Base-by-base conservation (phyloP, 495 filamentous ascomycete genomes). In the Venustampulla echinocandica region DNA sequence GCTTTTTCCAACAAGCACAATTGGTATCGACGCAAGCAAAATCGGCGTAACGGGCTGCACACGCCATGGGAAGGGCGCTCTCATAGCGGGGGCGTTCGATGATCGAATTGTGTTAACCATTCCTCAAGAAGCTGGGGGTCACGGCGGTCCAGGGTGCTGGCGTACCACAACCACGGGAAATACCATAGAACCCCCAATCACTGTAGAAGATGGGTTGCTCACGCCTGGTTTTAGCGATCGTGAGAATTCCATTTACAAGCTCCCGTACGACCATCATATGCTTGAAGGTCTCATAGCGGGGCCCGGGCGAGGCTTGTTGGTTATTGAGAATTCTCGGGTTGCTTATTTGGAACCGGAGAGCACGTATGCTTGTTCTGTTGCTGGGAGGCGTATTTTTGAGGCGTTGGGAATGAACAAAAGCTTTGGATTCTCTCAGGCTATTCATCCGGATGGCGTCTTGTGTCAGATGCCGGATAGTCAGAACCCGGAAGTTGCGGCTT, bases 11-110 rank as follows among this genome's bases (percentile, higher is more conserved):
- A 54, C 51, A 23, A 9, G 15, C 7, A n/a, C 18, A 6, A 54
- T 63, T 6, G 62, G 60, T 10, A 70, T 74, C 50, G 58, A 74
- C 48, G 42, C 62, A 15, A 51, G 53, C 15, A 49, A 54, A 1
- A 27, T 73, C 11, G 69, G 57, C 25, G 67, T 75, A 2, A 73
- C 70, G 14, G 70, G 70, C 11, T 75, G 71, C 50, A 70, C 69
- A 20, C 59, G 70, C 37, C 69, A 75, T 50, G 70, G 71, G 5
- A 75, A 75, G 52, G 71, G 70, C 17, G 70, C 70, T 10, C 40
- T 73, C n/a, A 59, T 73, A 10, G 67, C 68, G 2, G 68, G 63
- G 4, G 71, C 71, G 22, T 65, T 73, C 50, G 70, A 71, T 33
- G 36, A 50, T 9, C 67, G 71, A 10, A 65, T 75, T 44, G 61